Evolutionary conservation across 2,329 filamentous ascomycete genomes (phyloP), one percentile per base, ranked within the genome.

Genomic region (Biscogniauxia mediterranea): DNA sequence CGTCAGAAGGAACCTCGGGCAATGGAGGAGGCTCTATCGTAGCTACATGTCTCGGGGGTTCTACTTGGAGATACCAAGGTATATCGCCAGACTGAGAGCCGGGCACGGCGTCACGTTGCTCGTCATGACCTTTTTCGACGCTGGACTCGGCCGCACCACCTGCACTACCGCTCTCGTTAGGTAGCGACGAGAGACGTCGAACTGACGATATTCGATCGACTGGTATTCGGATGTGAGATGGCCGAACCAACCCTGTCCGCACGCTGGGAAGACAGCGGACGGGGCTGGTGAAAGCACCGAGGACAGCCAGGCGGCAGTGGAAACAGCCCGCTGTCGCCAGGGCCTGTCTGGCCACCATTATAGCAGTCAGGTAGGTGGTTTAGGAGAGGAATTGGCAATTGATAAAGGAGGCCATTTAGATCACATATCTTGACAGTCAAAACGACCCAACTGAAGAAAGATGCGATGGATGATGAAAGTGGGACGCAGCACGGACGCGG

Each of bases 1-100:
- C 80, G 60, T 88, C 82, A 1, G 82, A 77, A 0, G 93, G 93
- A 0, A 82, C 71, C n/a, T 79, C 78, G 19, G 84, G 85, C 7
- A 85, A 67, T 1, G 75, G 76, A 2, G 77, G 73, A 19, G 78
- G 78, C 50, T 77, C 76, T n/a, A 83, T 76, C 23, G 78, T 76
- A 4, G 80, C 77, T 0, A 81, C 76, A 62, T 85, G 83, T 38
- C 78, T 76, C 1, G 85, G 83, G 1, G 83, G 78, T 51, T 91
- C 84, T 66, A 91, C 87, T 71, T 95, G 88, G 26, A 96, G 86
- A 75, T 97, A 98, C 95, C 95, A 98, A 58, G 76, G 79, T 3
- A 76, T 69, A 7, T 74, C 67, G 5, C 73, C 60, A n/a, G 59
- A 42, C 54, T 17, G 56, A 19, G 65, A 54, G 9, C 61, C 63